Percentiles rank a stretch among this genome's conserved stretches.
Conservation (phyloP, 768 basidiomycete genomes). For the Boletus subcaerulescens region DNA sequence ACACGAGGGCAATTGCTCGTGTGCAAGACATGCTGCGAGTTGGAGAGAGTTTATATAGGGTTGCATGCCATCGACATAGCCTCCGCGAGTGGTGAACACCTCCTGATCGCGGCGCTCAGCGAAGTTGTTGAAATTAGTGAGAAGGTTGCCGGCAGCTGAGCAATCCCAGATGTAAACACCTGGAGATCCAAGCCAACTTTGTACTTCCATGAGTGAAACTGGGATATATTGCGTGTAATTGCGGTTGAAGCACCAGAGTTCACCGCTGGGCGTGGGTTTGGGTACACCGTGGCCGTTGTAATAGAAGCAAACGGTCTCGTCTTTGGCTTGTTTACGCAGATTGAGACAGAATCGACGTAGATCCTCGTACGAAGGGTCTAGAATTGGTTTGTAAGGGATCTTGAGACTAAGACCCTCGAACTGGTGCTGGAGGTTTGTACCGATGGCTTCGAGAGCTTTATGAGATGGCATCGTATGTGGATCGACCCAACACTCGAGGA, state of each 20-base stretch:
- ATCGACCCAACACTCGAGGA: constrained; percentile 96
- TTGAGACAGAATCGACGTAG: constrained; percentile 81
- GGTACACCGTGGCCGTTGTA: constrained; percentile 99
- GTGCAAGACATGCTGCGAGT: constrained; percentile 88
- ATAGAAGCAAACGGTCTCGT: constrained; percentile 92
- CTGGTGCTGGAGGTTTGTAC: constrained; percentile 89
- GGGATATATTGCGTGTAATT: constrained; percentile 99
- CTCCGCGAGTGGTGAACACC: constrained; percentile 52
- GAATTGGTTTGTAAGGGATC: constrained; percentile 89
- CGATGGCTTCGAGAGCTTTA: constrained; percentile 93
- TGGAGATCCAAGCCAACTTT: constrained; percentile 90
- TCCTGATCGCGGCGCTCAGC: constrained; percentile 76
- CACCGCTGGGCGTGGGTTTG: constrained; percentile 91
- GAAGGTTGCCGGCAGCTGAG: constrained; percentile 92
- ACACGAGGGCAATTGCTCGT: constrained; percentile 90
- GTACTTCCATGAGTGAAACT: constrained; percentile 89
- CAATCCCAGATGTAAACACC: constrained; percentile 99
- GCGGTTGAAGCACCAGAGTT: constrained; percentile 98
- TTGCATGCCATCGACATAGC: constrained; percentile 55
- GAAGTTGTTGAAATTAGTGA: constrained; percentile 83
- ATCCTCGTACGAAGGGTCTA: constrained; percentile 95
- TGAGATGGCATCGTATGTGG: constrained; percentile 88
- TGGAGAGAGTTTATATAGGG: constrained; percentile 88
- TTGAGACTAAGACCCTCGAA: constrained; percentile 95
- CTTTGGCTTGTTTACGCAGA: constrained; percentile 84